A percentile compares a stretch with the other conserved stretches of the same genome.
Evolutionary conservation across 768 basidiomycete species (phyloP).

Genomic region (Panaeolus cyanescens): DNA sequence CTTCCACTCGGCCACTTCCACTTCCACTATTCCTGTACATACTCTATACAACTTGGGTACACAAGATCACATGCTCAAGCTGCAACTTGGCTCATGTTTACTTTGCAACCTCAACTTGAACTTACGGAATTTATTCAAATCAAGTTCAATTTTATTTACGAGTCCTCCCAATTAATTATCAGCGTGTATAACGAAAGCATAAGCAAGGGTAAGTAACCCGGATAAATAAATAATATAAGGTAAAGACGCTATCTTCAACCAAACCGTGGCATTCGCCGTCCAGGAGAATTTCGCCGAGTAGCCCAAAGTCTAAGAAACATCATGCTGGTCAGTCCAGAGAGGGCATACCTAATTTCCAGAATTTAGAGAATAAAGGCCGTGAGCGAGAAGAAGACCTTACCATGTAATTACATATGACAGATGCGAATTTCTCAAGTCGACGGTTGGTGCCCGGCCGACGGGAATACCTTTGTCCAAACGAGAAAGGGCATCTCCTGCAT

Average conservation of each 20-base stretch:
- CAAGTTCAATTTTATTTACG: too few relatives aligned
- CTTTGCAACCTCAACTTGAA: too few relatives aligned
- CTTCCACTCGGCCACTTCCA: too few relatives aligned
- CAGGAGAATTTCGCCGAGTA: conserved; percentile 51
- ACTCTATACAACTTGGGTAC: too few relatives aligned
- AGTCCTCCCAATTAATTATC: too few relatives aligned
- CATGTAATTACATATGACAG: conserved; percentile 95
- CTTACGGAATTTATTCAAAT: too few relatives aligned
- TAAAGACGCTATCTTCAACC: conserved; percentile 17
- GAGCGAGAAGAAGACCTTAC: conserved; percentile 40
- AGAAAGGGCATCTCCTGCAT: conserved; percentile 70
- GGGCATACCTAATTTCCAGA: conserved; percentile 68
- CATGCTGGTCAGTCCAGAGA: conserved; percentile 80
- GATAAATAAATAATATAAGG: background rate
- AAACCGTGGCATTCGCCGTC: conserved; percentile 61
- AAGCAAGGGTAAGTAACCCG: too few relatives aligned
- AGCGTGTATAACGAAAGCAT: too few relatives aligned
- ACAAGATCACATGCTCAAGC: background rate
- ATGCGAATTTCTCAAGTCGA: conserved; percentile 93
- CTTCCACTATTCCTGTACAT: too few relatives aligned
- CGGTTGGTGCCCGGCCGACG: conserved; percentile 77
- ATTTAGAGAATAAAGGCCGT: background rate
- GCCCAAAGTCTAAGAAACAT: conserved; percentile 77
- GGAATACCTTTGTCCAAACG: conserved; percentile 74
- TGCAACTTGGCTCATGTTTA: background rate